These are phyloP conservation scores for Penicillium sp. DNA, from an alignment of 2,329 filamentous ascomycete species.

Conservation along the genomic window DNA sequence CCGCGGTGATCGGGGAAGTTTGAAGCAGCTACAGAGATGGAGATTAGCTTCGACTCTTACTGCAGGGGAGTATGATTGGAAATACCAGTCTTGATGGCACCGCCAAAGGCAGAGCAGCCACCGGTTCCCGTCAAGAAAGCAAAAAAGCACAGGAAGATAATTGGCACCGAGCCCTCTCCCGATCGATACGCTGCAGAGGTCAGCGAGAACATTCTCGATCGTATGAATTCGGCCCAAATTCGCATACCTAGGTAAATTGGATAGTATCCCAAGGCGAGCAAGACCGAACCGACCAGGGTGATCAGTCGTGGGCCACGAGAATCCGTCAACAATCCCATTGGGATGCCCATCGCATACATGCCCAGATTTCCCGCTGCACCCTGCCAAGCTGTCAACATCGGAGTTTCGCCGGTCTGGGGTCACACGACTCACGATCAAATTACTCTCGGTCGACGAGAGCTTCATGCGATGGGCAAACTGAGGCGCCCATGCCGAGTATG, in stretches of 20 bases:
- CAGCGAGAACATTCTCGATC: neutral
- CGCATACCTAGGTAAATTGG: slow-evolving; percentile 69
- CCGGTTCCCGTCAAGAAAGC: slow-evolving; percentile 86
- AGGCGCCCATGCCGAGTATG: slow-evolving; percentile 96
- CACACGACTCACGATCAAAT: slow-evolving; percentile 74
- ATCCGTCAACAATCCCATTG: slow-evolving; percentile 87
- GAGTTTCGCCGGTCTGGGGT: slow-evolving; percentile 5
- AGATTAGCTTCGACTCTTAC: slow-evolving; percentile 15
- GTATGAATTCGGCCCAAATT: neutral
- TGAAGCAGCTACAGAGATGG: slow-evolving; percentile 67
- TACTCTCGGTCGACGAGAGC: slow-evolving; percentile 89
- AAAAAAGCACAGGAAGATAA: slow-evolving; percentile 74
- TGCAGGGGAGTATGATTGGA: neutral
- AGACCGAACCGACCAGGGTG: slow-evolving; percentile 74
- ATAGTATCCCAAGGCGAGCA: slow-evolving; percentile 81
- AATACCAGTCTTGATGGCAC: slow-evolving; percentile 76
- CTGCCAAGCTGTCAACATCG: slow-evolving; percentile 47
- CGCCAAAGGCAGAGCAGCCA: slow-evolving; percentile 88
- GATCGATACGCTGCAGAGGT: slow-evolving; percentile 69
- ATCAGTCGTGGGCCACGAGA: slow-evolving; percentile 78
- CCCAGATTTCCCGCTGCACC: slow-evolving; percentile 69
- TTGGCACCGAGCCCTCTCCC: slow-evolving; percentile 64
- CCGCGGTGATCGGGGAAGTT: slow-evolving; percentile 93
- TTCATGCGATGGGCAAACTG: slow-evolving; percentile 88
- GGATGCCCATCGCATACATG: slow-evolving; percentile 91